Conservation (phyloP, 495 filamentous ascomycete genomes). For the Aspergillus incahuasiensis region DNA sequence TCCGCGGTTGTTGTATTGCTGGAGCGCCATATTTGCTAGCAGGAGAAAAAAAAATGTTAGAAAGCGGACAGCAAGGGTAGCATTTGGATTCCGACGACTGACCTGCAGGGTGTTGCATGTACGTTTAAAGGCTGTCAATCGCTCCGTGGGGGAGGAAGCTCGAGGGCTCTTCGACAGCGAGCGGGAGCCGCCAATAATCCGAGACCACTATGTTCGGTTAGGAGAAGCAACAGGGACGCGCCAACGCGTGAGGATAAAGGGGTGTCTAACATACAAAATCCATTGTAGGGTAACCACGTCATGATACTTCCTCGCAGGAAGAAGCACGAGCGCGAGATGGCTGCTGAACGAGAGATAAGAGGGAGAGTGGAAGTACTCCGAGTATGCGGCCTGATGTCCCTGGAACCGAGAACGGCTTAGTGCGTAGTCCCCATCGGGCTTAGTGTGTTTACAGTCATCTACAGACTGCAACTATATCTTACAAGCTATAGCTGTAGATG, state of each 20-base stretch:
- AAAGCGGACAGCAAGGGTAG: background rate
- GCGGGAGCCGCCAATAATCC: conserved; percentile 79
- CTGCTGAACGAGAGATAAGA: conserved; percentile 7
- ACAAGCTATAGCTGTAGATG: too few relatives aligned
- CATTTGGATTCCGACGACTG: conserved; percentile 16
- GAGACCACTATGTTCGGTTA: conserved; percentile 64
- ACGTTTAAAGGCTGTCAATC: conserved; percentile 84
- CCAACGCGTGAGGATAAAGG: background rate
- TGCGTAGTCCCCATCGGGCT: background rate
- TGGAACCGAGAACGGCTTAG: background rate
- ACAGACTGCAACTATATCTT: too few relatives aligned
- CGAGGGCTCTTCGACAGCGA: conserved; percentile 58
- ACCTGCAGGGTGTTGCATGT: conserved; percentile 83
- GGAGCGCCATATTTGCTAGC: conserved; percentile 78
- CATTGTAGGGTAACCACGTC: conserved; percentile 31
- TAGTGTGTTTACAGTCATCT: background rate
- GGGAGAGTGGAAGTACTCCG: conserved; percentile 2
- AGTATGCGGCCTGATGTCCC: background rate
- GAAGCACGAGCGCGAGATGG: conserved; percentile 16
- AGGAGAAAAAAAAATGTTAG: conserved; percentile 12
- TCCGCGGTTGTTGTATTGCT: conserved; percentile 49
- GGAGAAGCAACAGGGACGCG: conserved; percentile 5
- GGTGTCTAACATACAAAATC: conserved; percentile 34
- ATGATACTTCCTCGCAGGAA: conserved; percentile 25
- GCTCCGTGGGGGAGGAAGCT: conserved; percentile 73